Evolutionary conservation across 1,284 basidiomycete genomes (phyloP).

Genomic region (Apiotrichum siamense): DNA sequence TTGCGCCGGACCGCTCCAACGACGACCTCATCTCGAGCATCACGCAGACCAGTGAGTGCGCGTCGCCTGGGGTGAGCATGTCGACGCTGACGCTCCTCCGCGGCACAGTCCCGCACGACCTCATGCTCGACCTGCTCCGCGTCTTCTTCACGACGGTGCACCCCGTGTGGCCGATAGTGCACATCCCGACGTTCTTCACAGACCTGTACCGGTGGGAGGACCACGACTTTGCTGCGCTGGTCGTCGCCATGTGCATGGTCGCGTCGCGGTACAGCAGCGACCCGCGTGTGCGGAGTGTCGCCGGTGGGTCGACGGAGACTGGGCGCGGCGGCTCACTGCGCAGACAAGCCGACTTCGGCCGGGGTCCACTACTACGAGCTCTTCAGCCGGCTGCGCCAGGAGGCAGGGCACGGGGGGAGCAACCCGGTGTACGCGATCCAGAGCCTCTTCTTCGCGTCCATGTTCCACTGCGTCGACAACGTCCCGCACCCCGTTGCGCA

Average conservation of each 20-base stretch:
- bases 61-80: no score
- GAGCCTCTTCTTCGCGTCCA: constrained; percentile 9
- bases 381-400: constrained; percentile 9
- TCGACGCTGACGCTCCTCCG: neutral
- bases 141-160: constrained; percentile 12
- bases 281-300: constrained; percentile 1
- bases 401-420: constrained; percentile 7
- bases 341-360: constrained; percentile 10
- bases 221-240: constrained; percentile 6
- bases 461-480: constrained; percentile 18
- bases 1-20: neutral
- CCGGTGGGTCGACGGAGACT: neutral
- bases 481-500: constrained; percentile 15
- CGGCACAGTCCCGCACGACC: constrained; percentile 1
- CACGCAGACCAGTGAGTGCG: neutral
- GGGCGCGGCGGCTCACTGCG: no score
- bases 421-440: constrained; percentile 9
- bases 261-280: constrained; percentile 6
- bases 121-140: constrained; percentile 2
- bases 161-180: constrained; percentile 15
- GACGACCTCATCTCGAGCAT: constrained; percentile 3
- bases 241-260: constrained; percentile 13
- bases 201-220: constrained; percentile 1
- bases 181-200: constrained; percentile 9
- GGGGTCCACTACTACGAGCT: constrained; percentile 9